These are phyloP conservation scores for Trifolium dubium DNA, from an alignment of 306 rosid species.

Conservation along the genomic window DNA sequence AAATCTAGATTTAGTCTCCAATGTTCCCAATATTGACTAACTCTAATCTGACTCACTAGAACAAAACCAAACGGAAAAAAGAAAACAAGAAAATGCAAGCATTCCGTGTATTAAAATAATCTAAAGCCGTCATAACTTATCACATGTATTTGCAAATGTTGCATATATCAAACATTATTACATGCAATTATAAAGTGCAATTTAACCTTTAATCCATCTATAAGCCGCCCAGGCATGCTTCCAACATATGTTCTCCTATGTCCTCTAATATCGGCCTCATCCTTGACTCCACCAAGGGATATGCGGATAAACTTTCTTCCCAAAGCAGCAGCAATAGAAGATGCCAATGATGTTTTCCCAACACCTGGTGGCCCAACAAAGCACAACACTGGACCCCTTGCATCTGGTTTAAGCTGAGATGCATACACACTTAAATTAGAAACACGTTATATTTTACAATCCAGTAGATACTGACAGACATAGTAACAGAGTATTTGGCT, in stretches of 20 bases:
- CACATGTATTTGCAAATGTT: constrained; percentile 23
- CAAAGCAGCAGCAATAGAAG: constrained; percentile 96
- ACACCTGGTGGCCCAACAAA: constrained; percentile 99
- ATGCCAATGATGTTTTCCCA: constrained; percentile 98
- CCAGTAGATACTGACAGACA: constrained; percentile 30
- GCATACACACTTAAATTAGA: constrained; percentile 37
- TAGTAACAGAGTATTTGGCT: constrained; percentile 37
- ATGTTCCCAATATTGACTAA: constrained; percentile 27
- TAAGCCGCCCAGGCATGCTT: constrained; percentile 99
- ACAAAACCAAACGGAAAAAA: constrained; percentile 6
- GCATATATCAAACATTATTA: constrained; percentile 35
- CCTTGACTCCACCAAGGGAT: constrained; percentile 99
- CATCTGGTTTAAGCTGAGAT: constrained; percentile 98
- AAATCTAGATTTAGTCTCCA: constrained; percentile 29
- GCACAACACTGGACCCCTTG: constrained; percentile 99
- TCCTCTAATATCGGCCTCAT: constrained; percentile 99
- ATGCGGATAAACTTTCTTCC: constrained; percentile 96
- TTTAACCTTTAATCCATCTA: constrained; percentile 92
- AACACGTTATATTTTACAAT: constrained; percentile 40
- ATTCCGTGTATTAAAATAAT: constrained; percentile 17
- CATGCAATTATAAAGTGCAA: constrained; percentile 12
- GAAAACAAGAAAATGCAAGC: constrained; percentile 29
- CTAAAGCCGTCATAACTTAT: constrained; percentile 12
- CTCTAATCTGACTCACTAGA: constrained; percentile 33
- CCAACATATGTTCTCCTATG: constrained; percentile 99